Evolutionary conservation across 148 eudicot genomes (phyloP), one percentile per base, ranked within the genome.

Genomic region (Camellia granthamiana): DNA sequence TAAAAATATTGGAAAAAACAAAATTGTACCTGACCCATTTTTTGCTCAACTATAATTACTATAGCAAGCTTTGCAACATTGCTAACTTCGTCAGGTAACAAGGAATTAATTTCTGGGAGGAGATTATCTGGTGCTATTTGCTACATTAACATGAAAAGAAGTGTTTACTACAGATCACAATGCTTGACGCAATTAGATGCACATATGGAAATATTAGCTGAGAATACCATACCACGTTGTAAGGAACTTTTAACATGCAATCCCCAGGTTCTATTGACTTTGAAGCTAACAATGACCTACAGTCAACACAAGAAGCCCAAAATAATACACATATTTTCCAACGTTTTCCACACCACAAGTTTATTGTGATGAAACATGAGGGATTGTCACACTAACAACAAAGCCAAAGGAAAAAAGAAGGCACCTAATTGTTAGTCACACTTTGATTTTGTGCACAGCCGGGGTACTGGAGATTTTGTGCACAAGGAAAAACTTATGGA

Each of bases 181-280:
- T 42, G 30, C 73, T 46, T 16, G 11, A 41, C 15, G 73, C 38
- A 77, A 77, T 64, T 1, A 43, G n/a, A 77, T 23, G 73, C 9
- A 56, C 15, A 6, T 19, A n/a, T 3, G 15, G 67, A 54, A 44
- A 16, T 38, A 30, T 7, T 56, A 71, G 60, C 1, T 30, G 38
- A 30, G 38, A 30, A 30, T 30, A 30, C 38, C 70, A 75, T 87
- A 92, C 97, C 93, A 86, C 92, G 38, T 61, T 73, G 72, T 82
- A 91, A 62, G 98, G 98, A 84, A 94, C 87, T 82, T 83, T 85
- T 70, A 94, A 77, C 61, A 92, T 80, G 89, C 92, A 92, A 81
- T 94, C 98, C 74, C 98, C 97, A 44, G 78, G 59, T 60, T 83
- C 82, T 81, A 94, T 84, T 63, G 77, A 74, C 77, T 86, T 83